These are phyloP conservation scores for Alopecurus myosuroides DNA, from an alignment of 176 grass and related monocot species.

Conservation along the genomic window DNA sequence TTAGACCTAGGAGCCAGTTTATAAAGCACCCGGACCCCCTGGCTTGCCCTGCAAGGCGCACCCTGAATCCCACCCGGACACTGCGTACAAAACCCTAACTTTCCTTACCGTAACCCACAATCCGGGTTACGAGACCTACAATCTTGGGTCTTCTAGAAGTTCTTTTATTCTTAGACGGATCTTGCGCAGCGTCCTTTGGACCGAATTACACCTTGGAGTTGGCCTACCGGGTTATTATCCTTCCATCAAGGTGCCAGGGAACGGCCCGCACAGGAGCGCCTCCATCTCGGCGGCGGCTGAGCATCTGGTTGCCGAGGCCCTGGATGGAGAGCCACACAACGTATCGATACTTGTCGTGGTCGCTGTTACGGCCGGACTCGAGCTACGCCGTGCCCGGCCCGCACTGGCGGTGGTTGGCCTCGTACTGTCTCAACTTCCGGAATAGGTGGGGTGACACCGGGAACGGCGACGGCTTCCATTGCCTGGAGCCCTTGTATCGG, in stretches of 20 bases:
- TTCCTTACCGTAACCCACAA: no score
- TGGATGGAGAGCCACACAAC: slow-evolving; percentile 58
- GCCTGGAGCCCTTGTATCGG: slow-evolving; percentile 35
- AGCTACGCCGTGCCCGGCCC: slow-evolving; percentile 51
- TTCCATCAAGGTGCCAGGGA: slow-evolving; percentile 62
- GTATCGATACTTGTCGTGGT: slow-evolving; percentile 52
- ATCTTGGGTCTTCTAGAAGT: no score
- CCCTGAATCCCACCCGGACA: no score
- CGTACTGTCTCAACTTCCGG: slow-evolving; percentile 46
- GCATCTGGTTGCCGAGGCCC: slow-evolving; percentile 70
- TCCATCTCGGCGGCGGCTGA: slow-evolving; percentile 32
- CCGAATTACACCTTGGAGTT: no score
- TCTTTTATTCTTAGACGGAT: no score
- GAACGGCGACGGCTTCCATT: slow-evolving; percentile 49
- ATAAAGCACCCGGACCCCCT: no score
- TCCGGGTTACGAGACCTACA: no score
- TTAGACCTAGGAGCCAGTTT: no score
- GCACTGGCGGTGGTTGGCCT: slow-evolving; percentile 64
- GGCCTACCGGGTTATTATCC: no score
- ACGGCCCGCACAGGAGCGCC: slow-evolving; percentile 75
- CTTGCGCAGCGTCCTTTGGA: no score
- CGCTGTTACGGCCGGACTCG: slow-evolving; percentile 34
- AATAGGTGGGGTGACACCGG: slow-evolving; percentile 40
- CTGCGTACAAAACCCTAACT: no score
- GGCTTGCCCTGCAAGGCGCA: no score